Base-by-base conservation (phyloP, 1,284 basidiomycete genomes). In the Ganoderma lingzhi region DNA sequence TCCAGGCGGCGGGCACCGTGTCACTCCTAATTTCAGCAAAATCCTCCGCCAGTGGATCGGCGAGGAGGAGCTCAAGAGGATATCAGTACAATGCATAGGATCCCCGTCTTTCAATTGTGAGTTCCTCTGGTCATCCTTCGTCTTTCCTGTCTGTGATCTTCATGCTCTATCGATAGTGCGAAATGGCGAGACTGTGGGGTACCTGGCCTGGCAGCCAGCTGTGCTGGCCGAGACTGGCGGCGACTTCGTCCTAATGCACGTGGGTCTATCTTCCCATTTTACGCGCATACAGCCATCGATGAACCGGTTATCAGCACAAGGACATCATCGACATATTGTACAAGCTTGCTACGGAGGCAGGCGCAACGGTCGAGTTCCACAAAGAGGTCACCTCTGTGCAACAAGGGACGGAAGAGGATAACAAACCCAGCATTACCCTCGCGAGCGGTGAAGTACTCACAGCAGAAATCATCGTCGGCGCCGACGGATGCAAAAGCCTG, bases 141-240 rank as follows among this genome's bases (percentile, higher is more conserved):
- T 28, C 10, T 5, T 14, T 51, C 3, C 12, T 28, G 48, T 51
- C 53, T 35, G 15, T 56, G 53, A 3, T 32, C 14, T 32, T 30
- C 6, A 59, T 59, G 12, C 5, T 12, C 19, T 2, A 23, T 39
- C 10, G 9, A 39, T 72, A 88, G 87, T 83, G 62, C 80, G 82
- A 42, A 82, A 82, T 1, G 83, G 83, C 19, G 79, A 86, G 60
- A 68, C 79, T 55, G 74, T 85, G 14, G 88, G 88, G 28, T 78
- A 77, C 62, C 73, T 86, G 17, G 81, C 84, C 67, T 89, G 88
- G 86, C 80, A 82, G 69, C 83, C 87, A 62, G 84, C 86, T 45
- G 81, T 89, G 8, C 81, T 90, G 66, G 78, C 83, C 65, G 88
- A 88, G 68, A 83, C 84, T 0, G 88, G 88, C 8, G 87, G 84